A percentile compares a stretch with the other conserved stretches of the same genome.
Conservation (phyloP, 345 rosid species). For the Heritiera littoralis region DNA sequence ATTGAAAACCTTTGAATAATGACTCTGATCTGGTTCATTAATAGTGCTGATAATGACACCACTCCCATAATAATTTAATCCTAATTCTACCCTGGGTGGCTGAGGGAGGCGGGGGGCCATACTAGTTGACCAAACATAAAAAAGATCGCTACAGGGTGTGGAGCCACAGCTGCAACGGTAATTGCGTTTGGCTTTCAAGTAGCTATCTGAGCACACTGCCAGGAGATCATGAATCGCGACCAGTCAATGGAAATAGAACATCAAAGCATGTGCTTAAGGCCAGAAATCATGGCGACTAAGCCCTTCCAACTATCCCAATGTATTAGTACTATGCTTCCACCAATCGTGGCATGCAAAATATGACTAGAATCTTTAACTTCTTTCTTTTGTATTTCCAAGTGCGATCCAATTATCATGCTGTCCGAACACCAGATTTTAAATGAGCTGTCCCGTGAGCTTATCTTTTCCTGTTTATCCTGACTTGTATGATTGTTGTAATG, state of each 20-base stretch:
- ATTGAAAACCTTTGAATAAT: constrained; percentile 3
- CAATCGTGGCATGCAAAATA: not conserved
- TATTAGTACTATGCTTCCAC: not conserved
- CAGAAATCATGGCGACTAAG: constrained; percentile 5
- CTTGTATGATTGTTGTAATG: not conserved
- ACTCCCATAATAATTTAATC: constrained; percentile 13
- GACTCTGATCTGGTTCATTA: not conserved
- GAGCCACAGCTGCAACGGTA: constrained; percentile 8
- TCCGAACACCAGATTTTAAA: not conserved
- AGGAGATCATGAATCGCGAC: not conserved
- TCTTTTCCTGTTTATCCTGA: not conserved
- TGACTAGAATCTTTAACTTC: constrained; percentile 1
- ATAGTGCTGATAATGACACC: constrained; percentile 25
- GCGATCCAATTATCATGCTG: constrained; percentile 2
- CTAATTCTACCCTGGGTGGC: not conserved
- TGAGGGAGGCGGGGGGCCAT: not conserved
- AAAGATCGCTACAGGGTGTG: not conserved
- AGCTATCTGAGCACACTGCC: not conserved
- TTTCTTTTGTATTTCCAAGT: not conserved
- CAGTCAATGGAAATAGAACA: constrained; percentile 11
- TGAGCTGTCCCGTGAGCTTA: not conserved
- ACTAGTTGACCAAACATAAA: constrained; percentile 19
- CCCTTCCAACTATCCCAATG: not conserved
- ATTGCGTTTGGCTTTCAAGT: constrained; percentile 3
- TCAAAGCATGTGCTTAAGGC: constrained; percentile 9